Evolutionary conservation across 768 basidiomycete genomes (phyloP).

Genomic region (Tulasnella sp.): DNA sequence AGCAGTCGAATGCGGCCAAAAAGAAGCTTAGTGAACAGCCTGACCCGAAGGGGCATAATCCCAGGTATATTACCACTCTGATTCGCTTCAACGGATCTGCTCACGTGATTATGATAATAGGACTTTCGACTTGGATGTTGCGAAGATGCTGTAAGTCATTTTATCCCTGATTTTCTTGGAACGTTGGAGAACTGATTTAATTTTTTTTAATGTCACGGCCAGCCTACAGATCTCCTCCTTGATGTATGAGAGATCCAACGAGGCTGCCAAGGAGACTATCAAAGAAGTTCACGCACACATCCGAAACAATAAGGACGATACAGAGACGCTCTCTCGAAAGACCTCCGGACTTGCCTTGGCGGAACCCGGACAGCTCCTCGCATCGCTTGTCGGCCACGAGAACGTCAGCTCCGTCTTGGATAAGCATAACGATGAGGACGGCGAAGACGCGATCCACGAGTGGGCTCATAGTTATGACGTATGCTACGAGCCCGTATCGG

Average conservation of each 20-base stretch:
- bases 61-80: no score
- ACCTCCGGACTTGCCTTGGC: neutral
- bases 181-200: neutral
- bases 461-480: constrained; percentile 1
- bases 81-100: no score
- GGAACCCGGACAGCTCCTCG: neutral
- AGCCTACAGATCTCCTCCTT: constrained; percentile 14
- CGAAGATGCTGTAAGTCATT: constrained; percentile 15
- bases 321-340: neutral
- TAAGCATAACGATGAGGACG: neutral
- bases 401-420: neutral
- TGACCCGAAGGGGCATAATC: neutral
- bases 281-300: neutral
- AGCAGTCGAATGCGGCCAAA: constrained; percentile 15
- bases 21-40: neutral
- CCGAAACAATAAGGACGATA: neutral
- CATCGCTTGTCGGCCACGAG: neutral
- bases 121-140: constrained; percentile 11
- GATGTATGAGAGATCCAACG: constrained; percentile 12
- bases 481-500: constrained; percentile 15
- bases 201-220: neutral
- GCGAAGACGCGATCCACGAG: constrained; percentile 1
- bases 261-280: constrained; percentile 1
- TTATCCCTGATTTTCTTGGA: neutral
- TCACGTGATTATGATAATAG: neutral